Base-by-base conservation (phyloP, 352 stramenopile genomes). In the Pythium aquatile region DNA sequence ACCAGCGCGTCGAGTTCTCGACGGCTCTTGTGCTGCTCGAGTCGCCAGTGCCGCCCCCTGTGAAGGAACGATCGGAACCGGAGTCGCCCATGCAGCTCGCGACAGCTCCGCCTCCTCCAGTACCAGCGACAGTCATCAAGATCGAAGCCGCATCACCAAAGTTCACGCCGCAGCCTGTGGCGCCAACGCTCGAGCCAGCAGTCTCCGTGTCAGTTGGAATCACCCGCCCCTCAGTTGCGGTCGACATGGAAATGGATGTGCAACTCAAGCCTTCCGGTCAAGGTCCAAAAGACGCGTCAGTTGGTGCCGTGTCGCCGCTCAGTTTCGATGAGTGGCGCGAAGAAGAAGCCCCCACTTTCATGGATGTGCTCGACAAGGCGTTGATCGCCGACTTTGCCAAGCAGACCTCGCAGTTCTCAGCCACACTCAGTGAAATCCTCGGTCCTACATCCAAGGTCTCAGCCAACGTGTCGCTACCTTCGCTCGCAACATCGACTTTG, bases 271-370 rank as follows among this genome's bases (percentile, higher is more conserved):
- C 24, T 35, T 16, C 42, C 26, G 42, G 28, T 26, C 42, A 16
- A 3, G n/a, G 11, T 37, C 32, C 54, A 58, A 33, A 58, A 57
- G 37, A 55, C 40, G 39, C 16, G 9, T 26, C 54, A 1, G 44
- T 44, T 17, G 59, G 65, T 28, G 46, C 76, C 0, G 55, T 79
- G 32, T 91, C 79, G 13, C 78, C 78, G 5, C 62, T 91, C 54
- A 81, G 82, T 64, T 82, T 85, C 40, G 78, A 87, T 53, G 78
- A 88, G 53, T 91, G 79, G 80, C 81, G 72, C 44, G 73, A 88
- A 37, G 66, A 77, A 20, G 58, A 67, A 33, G 59, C 61, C 0
- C 58, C 68, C 11, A 58, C 68, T 14, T 77, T 77, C 30, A 73
- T 69, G n/a, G 73, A 71, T 35, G 73, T 85, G 37, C 63, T 86